Evolutionary conservation across 495 filamentous ascomycete species (phyloP).

Genomic region (Penicillium simplicissimum): DNA sequence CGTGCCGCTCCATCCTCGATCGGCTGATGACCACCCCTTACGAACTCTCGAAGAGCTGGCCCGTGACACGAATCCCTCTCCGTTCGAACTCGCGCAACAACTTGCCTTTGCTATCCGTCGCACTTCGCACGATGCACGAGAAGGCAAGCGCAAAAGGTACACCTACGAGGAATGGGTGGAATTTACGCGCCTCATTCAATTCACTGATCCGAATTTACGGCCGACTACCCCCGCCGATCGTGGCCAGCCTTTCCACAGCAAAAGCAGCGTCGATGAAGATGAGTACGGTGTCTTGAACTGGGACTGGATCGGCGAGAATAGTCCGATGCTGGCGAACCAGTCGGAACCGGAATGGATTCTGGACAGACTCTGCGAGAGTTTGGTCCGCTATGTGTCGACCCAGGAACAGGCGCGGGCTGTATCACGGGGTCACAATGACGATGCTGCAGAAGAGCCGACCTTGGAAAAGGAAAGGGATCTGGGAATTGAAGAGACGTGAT

Average conservation of each 20-base stretch:
- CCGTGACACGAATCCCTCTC: conserved; percentile 32
- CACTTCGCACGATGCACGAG: conserved; percentile 48
- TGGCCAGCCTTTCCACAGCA: neutral
- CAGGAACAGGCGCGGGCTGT: conserved; percentile 23
- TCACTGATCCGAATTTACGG: conserved; percentile 42
- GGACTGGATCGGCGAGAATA: conserved; percentile 69
- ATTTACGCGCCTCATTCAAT: conserved; percentile 60
- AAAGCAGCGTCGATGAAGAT: conserved; percentile 46
- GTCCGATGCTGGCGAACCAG: conserved; percentile 57
- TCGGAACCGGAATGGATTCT: conserved; percentile 63
- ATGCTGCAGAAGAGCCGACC: conserved; percentile 25
- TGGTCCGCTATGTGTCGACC: conserved; percentile 53
- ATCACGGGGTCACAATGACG: neutral
- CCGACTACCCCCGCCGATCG: conserved; percentile 6
- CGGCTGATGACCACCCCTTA: conserved; percentile 12
- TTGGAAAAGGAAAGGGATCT: conserved; percentile 33
- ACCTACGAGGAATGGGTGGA: conserved; percentile 66
- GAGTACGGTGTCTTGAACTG: conserved; percentile 60
- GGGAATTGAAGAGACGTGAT: conserved; percentile 25
- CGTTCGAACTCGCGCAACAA: conserved; percentile 47
- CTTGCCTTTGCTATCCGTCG: conserved; percentile 56
- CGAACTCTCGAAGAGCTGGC: conserved; percentile 51
- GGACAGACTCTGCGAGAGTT: conserved; percentile 58
- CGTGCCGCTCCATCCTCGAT: neutral
- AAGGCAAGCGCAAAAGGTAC: conserved; percentile 47